phyloP scores from a whole-genome alignment of 2,329 filamentous ascomycete species.

The Pestalotiopsis sp. region DNA sequence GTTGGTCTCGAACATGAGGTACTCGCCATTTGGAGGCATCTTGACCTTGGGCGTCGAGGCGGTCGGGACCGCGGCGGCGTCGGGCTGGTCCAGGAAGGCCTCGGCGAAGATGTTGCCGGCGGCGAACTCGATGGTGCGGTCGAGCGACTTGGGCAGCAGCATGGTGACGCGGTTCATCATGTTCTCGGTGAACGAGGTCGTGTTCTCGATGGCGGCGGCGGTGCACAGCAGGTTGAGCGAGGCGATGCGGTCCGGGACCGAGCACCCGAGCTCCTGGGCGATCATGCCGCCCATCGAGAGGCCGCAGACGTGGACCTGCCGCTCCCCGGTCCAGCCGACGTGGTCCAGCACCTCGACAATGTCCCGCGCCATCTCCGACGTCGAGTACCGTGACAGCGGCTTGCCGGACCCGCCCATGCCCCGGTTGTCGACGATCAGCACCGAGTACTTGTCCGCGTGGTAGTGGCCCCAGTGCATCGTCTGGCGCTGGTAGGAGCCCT shows the following conservation, averaged over 20 bases:
- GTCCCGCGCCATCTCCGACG: constrained; percentile 83
- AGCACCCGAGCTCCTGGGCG: constrained; percentile 73
- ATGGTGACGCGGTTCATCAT: constrained; percentile 57
- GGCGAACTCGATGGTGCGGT: constrained; percentile 66
- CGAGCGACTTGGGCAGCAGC: constrained; percentile 71
- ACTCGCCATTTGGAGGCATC: constrained; percentile 37
- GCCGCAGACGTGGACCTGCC: constrained; percentile 68
- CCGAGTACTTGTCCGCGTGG: constrained; percentile 67
- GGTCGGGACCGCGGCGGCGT: constrained; percentile 56
- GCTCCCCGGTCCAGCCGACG: constrained; percentile 64
- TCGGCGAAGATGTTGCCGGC: constrained; percentile 68
- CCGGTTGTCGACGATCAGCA: constrained; percentile 80
- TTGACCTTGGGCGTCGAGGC: constrained; percentile 38
- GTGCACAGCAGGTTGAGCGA: constrained; percentile 65
- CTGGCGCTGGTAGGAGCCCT: constrained; percentile 79
- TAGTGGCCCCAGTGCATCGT: constrained; percentile 81
- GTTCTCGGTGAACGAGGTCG: constrained; percentile 65
- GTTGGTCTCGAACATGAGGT: constrained; percentile 69
- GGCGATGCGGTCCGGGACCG: constrained; percentile 52
- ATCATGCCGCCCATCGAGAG: constrained; percentile 93
- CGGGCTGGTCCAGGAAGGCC: constrained; percentile 64
- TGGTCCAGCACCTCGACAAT: constrained; percentile 66
- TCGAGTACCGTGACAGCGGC: constrained; percentile 77
- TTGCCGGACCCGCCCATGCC: constrained; percentile 82
- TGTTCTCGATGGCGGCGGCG: constrained; percentile 62